Evolutionary conservation across 306 rosid species (phyloP).

Genomic region (Echinosophora koreensis): DNA sequence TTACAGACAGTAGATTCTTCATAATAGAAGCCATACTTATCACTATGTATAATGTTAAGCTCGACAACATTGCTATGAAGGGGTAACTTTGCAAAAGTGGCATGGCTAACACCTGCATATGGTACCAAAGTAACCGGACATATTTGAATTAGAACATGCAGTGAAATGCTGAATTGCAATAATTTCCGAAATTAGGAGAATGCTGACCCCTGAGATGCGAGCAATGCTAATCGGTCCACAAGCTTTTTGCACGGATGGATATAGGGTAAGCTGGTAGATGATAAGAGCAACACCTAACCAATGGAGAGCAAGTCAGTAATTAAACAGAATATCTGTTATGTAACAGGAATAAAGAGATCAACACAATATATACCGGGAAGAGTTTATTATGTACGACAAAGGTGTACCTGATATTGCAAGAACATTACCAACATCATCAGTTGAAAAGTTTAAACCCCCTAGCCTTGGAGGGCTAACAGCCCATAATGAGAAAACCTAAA

Average conservation of each 20-base stretch:
- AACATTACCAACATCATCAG: slow-evolving; percentile 73
- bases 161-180: slow-evolving; percentile 18
- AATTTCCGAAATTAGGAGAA: slow-evolving; percentile 14
- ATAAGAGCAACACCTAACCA: slow-evolving; percentile 66
- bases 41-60: slow-evolving; percentile 45
- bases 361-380: too few species aligned
- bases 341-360: neutral
- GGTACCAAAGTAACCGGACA: neutral
- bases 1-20: slow-evolving; percentile 46
- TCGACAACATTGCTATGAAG: slow-evolving; percentile 53
- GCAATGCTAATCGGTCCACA: slow-evolving; percentile 60
- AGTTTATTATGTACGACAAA: neutral
- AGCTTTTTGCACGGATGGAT: slow-evolving; percentile 59
- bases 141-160: slow-evolving; percentile 1
- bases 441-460: slow-evolving; percentile 74
- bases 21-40: slow-evolving; percentile 49
- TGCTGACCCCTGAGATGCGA: slow-evolving; percentile 67
- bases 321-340: neutral
- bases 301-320: slow-evolving; percentile 17
- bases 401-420: slow-evolving; percentile 73
- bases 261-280: slow-evolving; percentile 62
- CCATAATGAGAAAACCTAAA: slow-evolving; percentile 90
- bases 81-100: slow-evolving; percentile 62
- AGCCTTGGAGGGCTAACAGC: slow-evolving; percentile 69
- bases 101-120: slow-evolving; percentile 48